Conservation (phyloP, 208 protist genomes). For the Sergeia podlipaevii region DNA sequence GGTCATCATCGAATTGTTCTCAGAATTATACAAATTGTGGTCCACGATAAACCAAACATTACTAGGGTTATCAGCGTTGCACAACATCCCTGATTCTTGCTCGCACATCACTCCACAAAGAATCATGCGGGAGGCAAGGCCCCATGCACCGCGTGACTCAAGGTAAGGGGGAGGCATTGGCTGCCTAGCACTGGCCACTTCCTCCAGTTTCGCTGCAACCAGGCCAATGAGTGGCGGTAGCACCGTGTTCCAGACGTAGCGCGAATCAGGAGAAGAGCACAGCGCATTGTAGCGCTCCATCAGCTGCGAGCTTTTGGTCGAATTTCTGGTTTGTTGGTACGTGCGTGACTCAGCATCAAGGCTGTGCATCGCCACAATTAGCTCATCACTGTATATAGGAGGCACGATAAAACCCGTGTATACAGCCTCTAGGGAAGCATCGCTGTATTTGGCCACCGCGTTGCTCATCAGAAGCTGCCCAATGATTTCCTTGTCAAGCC, state of each 20-base stretch:
- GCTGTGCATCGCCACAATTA: constrained; percentile 36
- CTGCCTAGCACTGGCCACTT: constrained; percentile 7
- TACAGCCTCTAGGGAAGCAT: constrained; percentile 29
- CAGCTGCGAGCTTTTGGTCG: constrained; percentile 11
- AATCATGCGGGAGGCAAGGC: constrained; percentile 29
- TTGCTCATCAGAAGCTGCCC: constrained; percentile 37
- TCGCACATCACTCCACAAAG: constrained; percentile 64
- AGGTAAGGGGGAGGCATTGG: constrained; percentile 27
- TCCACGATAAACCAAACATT: constrained; percentile 61
- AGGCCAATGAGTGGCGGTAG: constrained; percentile 3
- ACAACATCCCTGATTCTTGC: constrained; percentile 16
- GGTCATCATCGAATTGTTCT: constrained; percentile 13
- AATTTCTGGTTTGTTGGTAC: constrained; percentile 25
- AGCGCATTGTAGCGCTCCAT: constrained; percentile 14
- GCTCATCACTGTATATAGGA: constrained; percentile 12
- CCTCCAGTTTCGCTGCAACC: neutral
- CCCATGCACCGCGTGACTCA: constrained; percentile 30
- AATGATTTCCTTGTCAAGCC: constrained; percentile 31
- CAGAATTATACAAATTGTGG: constrained; percentile 12
- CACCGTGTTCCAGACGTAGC: constrained; percentile 60
- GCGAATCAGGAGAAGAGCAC: constrained; percentile 15
- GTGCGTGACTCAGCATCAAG: constrained; percentile 16
- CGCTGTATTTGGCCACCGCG: constrained; percentile 33
- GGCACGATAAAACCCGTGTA: constrained; percentile 32
- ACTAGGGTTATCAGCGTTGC: constrained; percentile 42